Evolutionary conservation across 2,329 filamentous ascomycete genomes (phyloP).

Genomic region (Pseudocercospora fijiensis): DNA sequence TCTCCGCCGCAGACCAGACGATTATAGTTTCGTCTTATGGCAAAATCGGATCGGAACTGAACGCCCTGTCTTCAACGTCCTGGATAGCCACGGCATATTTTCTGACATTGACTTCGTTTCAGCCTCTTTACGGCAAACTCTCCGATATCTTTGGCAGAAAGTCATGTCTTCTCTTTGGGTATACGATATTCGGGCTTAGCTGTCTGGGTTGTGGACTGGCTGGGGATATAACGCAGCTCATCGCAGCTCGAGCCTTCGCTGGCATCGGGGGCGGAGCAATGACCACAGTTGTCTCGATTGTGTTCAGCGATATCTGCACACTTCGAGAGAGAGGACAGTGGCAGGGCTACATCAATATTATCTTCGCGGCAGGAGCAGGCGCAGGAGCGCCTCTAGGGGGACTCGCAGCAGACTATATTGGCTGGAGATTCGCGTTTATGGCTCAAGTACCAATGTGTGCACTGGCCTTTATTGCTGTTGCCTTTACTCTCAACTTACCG

Average conservation of each 20-base stretch:
- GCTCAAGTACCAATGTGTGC: constrained; percentile 68
- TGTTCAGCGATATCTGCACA: constrained; percentile 69
- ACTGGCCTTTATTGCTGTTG: constrained; percentile 63
- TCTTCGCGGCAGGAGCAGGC: constrained; percentile 67
- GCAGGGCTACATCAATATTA: constrained; percentile 72
- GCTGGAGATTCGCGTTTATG: constrained; percentile 76
- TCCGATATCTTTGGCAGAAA: constrained; percentile 72
- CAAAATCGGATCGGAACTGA: constrained; percentile 71
- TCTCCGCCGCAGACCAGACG: constrained; percentile 73
- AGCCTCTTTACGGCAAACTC: constrained; percentile 71
- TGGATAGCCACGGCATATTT: constrained; percentile 76
- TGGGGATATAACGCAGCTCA: constrained; percentile 63
- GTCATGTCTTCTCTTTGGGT: constrained; percentile 62
- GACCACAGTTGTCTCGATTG: constrained; percentile 66
- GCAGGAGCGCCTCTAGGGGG: constrained; percentile 70
- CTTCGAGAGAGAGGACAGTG: constrained; percentile 69
- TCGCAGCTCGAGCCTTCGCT: constrained; percentile 62
- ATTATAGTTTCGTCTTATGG: constrained; percentile 77
- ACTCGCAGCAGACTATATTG: constrained; percentile 67
- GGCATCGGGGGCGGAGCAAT: constrained; percentile 71
- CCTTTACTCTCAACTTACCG: constrained; percentile 62
- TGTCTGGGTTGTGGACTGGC: constrained; percentile 64
- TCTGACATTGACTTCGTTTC: constrained; percentile 70
- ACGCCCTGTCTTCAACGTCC: constrained; percentile 70
- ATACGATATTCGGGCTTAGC: constrained; percentile 63